A percentile compares a stretch with the other conserved stretches of the same genome.
These are phyloP conservation scores for Boletus subparvulus DNA, from an alignment of 768 basidiomycete genomes.

Conservation along the genomic window DNA sequence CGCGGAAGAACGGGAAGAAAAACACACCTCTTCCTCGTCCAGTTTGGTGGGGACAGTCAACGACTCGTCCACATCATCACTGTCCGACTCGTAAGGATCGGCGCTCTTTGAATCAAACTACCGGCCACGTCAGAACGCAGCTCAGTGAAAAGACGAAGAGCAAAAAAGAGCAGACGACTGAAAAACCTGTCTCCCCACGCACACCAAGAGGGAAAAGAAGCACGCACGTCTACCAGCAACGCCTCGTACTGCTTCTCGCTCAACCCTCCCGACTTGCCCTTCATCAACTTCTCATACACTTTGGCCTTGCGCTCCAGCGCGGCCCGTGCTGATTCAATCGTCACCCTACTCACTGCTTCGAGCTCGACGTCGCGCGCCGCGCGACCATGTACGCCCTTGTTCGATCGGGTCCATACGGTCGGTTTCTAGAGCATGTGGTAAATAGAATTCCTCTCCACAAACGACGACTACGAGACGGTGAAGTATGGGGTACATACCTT, in stretches of 20 bases:
- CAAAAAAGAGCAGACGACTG: neutral
- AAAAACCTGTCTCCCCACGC: neutral
- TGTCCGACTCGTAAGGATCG: conserved; percentile 62
- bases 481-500: conserved; percentile 48
- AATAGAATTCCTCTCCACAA: neutral
- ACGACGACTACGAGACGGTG: neutral
- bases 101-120: conserved; percentile 67
- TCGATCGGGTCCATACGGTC: conserved; percentile 72
- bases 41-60: conserved; percentile 52
- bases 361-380: conserved; percentile 68
- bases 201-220: neutral
- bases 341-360: conserved; percentile 66
- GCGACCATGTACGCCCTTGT: conserved; percentile 68
- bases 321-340: conserved; percentile 69
- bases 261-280: conserved; percentile 77
- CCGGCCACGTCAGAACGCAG: neutral
- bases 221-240: conserved; percentile 74
- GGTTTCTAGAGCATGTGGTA: conserved; percentile 54
- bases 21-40: conserved; percentile 39
- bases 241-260: conserved; percentile 71
- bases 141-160: neutral
- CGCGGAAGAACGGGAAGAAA: neutral
- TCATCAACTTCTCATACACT: conserved; percentile 75
- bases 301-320: conserved; percentile 74
- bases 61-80: conserved; percentile 81